phyloP scores from a whole-genome alignment of 116 monocot species.

The Iris pallida region DNA sequence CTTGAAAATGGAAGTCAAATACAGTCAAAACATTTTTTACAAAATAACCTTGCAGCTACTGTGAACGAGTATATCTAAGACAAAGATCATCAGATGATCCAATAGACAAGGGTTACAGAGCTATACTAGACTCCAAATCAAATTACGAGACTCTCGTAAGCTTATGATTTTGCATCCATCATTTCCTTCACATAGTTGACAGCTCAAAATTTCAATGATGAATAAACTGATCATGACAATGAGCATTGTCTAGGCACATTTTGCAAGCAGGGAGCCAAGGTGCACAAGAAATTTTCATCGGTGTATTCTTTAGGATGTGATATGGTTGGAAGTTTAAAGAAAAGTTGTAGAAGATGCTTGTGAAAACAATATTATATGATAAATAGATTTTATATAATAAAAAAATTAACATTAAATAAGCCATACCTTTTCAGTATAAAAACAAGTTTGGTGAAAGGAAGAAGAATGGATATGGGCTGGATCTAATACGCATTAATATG shows the following conservation, averaged over 20 bases:
- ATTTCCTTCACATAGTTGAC: no score
- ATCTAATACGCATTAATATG: no score
- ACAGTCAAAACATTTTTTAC: not conserved
- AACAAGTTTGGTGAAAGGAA: no score
- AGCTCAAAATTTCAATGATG: not conserved
- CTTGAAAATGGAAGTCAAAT: not conserved
- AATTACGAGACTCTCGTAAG: slow-evolving; percentile 56
- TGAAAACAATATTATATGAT: no score
- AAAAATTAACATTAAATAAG: no score
- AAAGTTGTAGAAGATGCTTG: no score
- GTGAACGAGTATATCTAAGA: slow-evolving; percentile 49
- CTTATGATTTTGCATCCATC: not conserved
- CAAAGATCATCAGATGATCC: slow-evolving; percentile 11
- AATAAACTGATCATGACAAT: not conserved
- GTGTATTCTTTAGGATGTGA: no score
- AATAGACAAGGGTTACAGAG: slow-evolving; percentile 34
- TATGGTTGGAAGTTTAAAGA: no score
- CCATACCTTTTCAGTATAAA: no score
- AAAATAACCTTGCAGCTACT: slow-evolving; percentile 40
- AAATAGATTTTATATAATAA: no score
- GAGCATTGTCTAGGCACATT: slow-evolving; percentile 37
- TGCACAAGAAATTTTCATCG: slow-evolving; percentile 52
- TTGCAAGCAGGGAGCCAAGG: slow-evolving; percentile 83
- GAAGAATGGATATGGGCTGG: no score
- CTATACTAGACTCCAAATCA: slow-evolving; percentile 66